These are phyloP conservation scores for Cajanus cajan DNA, from an alignment of 306 rosid species.

Conservation along the genomic window DNA sequence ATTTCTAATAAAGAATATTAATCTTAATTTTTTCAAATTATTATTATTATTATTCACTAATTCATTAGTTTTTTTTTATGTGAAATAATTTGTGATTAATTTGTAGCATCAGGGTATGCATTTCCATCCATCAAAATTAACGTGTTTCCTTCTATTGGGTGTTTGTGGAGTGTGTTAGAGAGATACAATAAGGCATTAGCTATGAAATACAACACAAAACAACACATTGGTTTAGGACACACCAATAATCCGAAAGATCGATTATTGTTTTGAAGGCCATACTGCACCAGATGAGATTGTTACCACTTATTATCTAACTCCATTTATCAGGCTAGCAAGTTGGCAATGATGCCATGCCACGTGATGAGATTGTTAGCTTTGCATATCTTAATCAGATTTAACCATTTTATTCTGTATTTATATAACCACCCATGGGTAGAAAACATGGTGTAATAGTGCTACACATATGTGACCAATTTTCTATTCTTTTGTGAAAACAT, in stretches of 20 bases:
- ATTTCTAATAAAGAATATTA: no score
- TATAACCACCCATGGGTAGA: not conserved
- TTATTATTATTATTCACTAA: no score
- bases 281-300: slow-evolving; percentile 24
- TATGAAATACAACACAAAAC: not conserved
- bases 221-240: slow-evolving; percentile 10
- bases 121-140: not conserved
- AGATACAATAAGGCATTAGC: not conserved
- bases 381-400: slow-evolving; percentile 11
- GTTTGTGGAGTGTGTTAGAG: not conserved
- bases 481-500: slow-evolving; percentile 4
- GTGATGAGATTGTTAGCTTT: slow-evolving; percentile 22
- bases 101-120: not conserved
- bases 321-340: slow-evolving; percentile 35
- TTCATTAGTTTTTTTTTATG: no score
- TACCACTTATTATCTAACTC: not conserved
- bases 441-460: not conserved
- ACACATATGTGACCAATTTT: slow-evolving; percentile 25
- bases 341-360: slow-evolving; percentile 43
- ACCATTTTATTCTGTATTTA: not conserved
- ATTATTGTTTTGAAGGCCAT: slow-evolving; percentile 5
- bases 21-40: no score
- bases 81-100: no score
- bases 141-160: not conserved
- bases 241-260: not conserved